phyloP scores from a whole-genome alignment of 192 early-diverging fungal genomes.

The Chytriomyces sp. region DNA sequence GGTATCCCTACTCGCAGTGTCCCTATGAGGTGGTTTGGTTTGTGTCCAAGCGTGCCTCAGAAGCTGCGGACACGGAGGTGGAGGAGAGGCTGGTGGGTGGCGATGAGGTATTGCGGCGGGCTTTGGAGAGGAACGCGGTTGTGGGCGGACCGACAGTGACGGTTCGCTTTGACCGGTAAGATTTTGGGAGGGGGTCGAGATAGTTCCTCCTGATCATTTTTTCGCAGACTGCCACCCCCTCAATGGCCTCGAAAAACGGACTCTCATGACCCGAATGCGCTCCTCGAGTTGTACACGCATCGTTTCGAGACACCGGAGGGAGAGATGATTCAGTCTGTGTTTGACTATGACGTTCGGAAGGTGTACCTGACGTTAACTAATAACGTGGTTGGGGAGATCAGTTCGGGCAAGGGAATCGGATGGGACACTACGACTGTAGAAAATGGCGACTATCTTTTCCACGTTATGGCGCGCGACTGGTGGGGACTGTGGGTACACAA shows the following conservation, averaged over 20 bases:
- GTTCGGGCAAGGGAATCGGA: neutral
- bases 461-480: constrained; percentile 18
- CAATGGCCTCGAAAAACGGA: constrained; percentile 9
- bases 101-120: neutral
- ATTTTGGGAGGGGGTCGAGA: neutral
- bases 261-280: neutral
- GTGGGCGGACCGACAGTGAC: neutral
- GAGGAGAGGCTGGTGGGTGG: neutral
- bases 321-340: neutral
- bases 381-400: neutral
- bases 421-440: neutral
- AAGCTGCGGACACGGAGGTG: neutral
- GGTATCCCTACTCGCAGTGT: constrained; percentile 9
- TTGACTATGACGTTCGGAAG: neutral
- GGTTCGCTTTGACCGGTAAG: constrained; percentile 6
- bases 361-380: constrained; percentile 5
- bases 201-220: neutral
- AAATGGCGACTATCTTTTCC: constrained; percentile 18
- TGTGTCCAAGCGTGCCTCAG: neutral
- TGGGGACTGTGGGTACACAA: constrained; percentile 2
- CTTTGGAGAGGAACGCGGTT: neutral
- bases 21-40: constrained; percentile 18
- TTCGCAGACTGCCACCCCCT: neutral
- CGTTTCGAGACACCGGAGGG: neutral
- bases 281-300: neutral